Evolutionary conservation across 2,329 filamentous ascomycete genomes (phyloP).

Genomic region (Arthroderma sp.): DNA sequence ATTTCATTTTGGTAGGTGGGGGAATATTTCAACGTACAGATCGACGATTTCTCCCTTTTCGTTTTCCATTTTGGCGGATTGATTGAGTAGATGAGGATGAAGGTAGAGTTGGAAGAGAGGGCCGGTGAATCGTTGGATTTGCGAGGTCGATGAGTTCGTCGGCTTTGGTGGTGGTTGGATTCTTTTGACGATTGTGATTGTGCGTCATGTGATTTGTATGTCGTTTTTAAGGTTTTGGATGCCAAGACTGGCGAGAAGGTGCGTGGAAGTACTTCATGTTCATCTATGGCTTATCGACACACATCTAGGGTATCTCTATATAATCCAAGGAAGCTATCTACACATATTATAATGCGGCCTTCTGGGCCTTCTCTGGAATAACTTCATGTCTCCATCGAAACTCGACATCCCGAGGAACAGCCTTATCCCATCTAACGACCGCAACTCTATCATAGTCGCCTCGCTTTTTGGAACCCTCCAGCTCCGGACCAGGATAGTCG

Average conservation of each 20-base stretch:
- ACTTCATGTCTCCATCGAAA: constrained; percentile 39
- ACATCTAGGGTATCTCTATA: background rate
- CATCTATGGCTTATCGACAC: background rate
- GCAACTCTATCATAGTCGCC: constrained; percentile 45
- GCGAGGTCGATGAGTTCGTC: background rate
- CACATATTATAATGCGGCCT: constrained; percentile 19
- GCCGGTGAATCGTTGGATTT: constrained; percentile 2
- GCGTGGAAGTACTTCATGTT: constrained; percentile 1
- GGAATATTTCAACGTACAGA: constrained; percentile 54
- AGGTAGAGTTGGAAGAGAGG: constrained; percentile 10
- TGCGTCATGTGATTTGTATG: constrained; percentile 12
- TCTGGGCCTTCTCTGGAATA: constrained; percentile 21
- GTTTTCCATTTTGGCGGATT: constrained; percentile 83
- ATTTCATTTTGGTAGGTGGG: background rate
- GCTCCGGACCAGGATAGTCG: constrained; percentile 42
- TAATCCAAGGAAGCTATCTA: background rate
- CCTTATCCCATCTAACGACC: constrained; percentile 42
- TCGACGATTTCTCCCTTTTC: constrained; percentile 99
- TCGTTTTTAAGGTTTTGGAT: constrained; percentile 1
- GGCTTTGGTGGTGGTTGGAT: constrained; percentile 5
- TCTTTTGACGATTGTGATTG: constrained; percentile 9
- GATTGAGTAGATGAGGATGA: constrained; percentile 16
- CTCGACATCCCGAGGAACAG: constrained; percentile 43
- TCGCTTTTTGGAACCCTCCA: constrained; percentile 35
- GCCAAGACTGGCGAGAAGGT: background rate